Conservation (phyloP, 148 eudicot species). For the Amaranthus palmeri region DNA sequence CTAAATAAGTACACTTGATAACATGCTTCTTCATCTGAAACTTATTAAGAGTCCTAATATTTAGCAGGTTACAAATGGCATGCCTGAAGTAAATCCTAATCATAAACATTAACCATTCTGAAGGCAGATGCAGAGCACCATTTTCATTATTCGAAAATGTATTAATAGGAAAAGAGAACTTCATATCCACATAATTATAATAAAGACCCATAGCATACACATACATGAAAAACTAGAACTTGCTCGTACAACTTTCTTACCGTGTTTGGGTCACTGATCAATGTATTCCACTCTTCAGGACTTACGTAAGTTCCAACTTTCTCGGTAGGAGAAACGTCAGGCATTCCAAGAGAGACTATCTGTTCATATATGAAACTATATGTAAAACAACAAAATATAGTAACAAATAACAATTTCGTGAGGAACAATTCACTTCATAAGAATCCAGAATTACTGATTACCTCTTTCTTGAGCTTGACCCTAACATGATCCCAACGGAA, state of each 20-base stretch:
- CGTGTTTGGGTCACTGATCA: slow-evolving; percentile 80
- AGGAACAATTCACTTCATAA: slow-evolving; percentile 10
- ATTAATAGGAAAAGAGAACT: not conserved
- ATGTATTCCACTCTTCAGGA: slow-evolving; percentile 77
- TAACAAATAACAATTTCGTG: not conserved
- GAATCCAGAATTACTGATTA: slow-evolving; percentile 13
- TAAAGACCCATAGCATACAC: not conserved
- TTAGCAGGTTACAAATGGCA: not conserved
- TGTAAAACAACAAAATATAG: not conserved
- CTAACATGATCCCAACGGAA: slow-evolving; percentile 99
- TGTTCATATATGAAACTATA: slow-evolving; percentile 27
- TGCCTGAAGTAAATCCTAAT: not conserved
- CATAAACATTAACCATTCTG: not conserved
- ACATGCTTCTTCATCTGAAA: not conserved
- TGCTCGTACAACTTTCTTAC: slow-evolving; percentile 36
- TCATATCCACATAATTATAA: not conserved
- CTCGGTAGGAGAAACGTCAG: slow-evolving; percentile 76
- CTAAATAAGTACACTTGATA: not conserved
- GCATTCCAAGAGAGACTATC: slow-evolving; percentile 97
- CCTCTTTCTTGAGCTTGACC: slow-evolving; percentile 96
- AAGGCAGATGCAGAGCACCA: not conserved
- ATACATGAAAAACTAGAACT: not conserved
- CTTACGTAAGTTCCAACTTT: slow-evolving; percentile 82
- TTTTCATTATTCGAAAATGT: no score
- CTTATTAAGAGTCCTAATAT: not conserved